Evolutionary conservation across 2,329 filamentous ascomycete genomes (phyloP).

Genomic region (Trichophyton simii): DNA sequence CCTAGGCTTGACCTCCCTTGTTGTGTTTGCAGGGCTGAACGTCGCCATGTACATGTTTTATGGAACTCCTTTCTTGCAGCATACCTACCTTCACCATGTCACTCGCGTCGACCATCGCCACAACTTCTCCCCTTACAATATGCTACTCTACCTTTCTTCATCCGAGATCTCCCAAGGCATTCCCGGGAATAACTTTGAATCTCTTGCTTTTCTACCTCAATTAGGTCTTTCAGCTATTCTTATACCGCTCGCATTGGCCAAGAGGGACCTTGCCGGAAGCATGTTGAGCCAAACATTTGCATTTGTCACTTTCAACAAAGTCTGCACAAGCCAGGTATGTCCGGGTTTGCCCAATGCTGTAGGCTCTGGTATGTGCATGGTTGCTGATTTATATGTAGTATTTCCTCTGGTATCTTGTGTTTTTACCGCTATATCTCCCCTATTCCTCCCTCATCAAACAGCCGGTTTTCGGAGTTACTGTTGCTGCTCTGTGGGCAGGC

Average conservation of each 20-base stretch:
- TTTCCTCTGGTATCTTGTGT: conserved; percentile 95
- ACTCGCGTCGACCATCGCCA: conserved; percentile 90
- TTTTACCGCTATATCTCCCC: conserved; percentile 83
- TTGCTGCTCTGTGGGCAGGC: conserved; percentile 59
- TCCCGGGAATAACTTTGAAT: conserved; percentile 45
- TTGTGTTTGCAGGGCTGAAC: conserved; percentile 64
- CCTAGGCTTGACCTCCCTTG: conserved; percentile 47
- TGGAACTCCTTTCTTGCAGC: conserved; percentile 65
- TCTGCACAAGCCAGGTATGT: conserved; percentile 88
- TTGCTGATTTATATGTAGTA: conserved; percentile 46
- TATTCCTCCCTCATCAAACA: conserved; percentile 56
- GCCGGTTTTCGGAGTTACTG: conserved; percentile 50
- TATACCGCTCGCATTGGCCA: conserved; percentile 64
- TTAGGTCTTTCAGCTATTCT: conserved; percentile 64
- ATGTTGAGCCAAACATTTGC: conserved; percentile 95
- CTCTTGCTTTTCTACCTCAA: conserved; percentile 80
- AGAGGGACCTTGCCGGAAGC: conserved; percentile 64
- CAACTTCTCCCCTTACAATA: conserved; percentile 97
- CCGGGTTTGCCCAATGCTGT: too few relatives aligned
- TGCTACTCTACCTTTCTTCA: conserved; percentile 74
- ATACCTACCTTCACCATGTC: conserved; percentile 88
- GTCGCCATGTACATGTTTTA: conserved; percentile 67
- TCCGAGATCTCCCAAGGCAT: conserved; percentile 37
- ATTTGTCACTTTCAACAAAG: conserved; percentile 97
- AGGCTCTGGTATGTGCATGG: too few relatives aligned